Percentiles rank a stretch among this genome's conserved stretches.
Conservation (phyloP, 176 grass and related monocot species). For the barley (Hordeum vulgare) region MorexV3_pseudomolecules_assembly NC_058522.1:540016537-540017036, state of each 20-base stretch:
- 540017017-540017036: neutral
- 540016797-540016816: neutral
- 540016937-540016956: neutral
- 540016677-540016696: neutral
- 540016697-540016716: neutral
- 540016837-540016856: neutral
- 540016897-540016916: neutral
- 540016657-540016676: neutral
- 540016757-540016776: neutral
- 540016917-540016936: neutral
- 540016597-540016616: neutral
- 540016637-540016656: neutral
- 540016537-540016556: neutral
- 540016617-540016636: neutral
- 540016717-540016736: neutral
- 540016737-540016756: too few relatives aligned
- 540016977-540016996: neutral
- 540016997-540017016: neutral
- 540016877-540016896: conserved; percentile 4
- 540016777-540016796: neutral
- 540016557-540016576: neutral
- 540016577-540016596: neutral
- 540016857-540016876: conserved; percentile 4
- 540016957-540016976: neutral
- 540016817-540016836: neutral